These are phyloP conservation scores for Fusarium tricinctum DNA, from an alignment of 2,329 filamentous ascomycete genomes.

Conservation along the genomic window DNA sequence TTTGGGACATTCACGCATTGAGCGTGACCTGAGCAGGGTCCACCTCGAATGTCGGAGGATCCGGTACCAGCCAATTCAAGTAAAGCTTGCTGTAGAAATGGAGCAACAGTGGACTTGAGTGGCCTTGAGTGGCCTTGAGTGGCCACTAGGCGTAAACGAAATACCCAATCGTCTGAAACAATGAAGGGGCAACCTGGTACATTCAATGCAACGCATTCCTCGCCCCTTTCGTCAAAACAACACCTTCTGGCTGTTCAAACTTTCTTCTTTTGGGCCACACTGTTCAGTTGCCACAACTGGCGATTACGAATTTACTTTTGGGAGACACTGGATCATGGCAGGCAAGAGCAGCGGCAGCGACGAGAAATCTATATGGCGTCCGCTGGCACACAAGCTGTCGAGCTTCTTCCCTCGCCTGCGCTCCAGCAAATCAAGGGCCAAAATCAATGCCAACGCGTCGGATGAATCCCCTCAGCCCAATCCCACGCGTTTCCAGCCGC, in stretches of 20 bases:
- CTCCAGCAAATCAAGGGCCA: slow-evolving; percentile 21
- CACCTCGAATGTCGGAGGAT: background rate
- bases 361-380: slow-evolving; percentile 30
- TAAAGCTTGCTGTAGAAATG: background rate
- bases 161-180: slow-evolving; percentile 21
- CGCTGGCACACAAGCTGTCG: slow-evolving; percentile 30
- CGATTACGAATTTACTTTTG: background rate
- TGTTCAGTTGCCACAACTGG: background rate
- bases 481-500: slow-evolving; percentile 14
- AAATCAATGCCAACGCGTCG: background rate
- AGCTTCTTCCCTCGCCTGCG: slow-evolving; percentile 11
- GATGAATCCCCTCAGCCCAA: background rate
- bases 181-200: slow-evolving; percentile 26
- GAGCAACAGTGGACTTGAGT: no score
- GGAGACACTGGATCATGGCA: slow-evolving; percentile 19
- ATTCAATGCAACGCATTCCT: slow-evolving; percentile 33
- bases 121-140: no score
- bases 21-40: background rate
- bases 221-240: slow-evolving; percentile 36
- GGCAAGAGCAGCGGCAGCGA: slow-evolving; percentile 23
- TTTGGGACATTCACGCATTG: background rate
- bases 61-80: background rate
- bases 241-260: background rate
- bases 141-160: background rate
- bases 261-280: slow-evolving; percentile 1